Conservation (phyloP, 2,329 filamentous ascomycete genomes). For the Neoscytalidium dimidiatum region DNA sequence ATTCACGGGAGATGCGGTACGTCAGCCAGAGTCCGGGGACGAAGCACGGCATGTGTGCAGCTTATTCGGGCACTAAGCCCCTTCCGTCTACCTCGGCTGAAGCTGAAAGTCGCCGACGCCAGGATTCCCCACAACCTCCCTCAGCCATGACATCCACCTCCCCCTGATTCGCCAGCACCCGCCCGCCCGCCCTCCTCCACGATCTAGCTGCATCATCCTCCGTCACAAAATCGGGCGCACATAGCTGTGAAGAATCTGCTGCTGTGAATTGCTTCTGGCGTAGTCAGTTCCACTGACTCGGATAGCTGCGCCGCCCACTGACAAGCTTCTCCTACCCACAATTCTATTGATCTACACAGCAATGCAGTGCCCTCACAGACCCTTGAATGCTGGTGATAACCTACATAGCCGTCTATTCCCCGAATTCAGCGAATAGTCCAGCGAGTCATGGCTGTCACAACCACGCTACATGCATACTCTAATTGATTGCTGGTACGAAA, state of each 20-base stretch:
- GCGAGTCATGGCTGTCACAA: not conserved
- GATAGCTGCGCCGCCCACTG: too few relatives aligned
- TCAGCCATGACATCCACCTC: not conserved
- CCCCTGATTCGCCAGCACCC: not conserved
- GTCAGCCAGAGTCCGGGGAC: constrained; percentile 7
- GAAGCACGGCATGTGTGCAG: not conserved
- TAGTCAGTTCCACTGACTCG: not conserved
- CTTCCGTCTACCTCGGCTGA: not conserved
- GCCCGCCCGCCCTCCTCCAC: not conserved
- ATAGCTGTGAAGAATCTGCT: not conserved
- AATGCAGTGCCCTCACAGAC: too few relatives aligned
- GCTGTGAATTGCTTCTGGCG: not conserved
- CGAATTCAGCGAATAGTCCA: constrained; percentile 9
- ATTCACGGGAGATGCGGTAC: not conserved
- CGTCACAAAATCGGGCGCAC: not conserved
- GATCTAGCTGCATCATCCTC: not conserved
- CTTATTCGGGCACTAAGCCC: not conserved
- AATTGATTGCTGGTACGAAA: not conserved
- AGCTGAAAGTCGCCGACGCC: not conserved
- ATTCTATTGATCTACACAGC: too few relatives aligned
- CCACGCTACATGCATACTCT: not conserved
- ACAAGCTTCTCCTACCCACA: too few relatives aligned
- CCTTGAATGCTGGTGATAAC: not conserved
- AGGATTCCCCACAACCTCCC: constrained; percentile 7
- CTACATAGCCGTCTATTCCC: not conserved